A percentile compares a stretch with the other conserved stretches of the same genome.
Conservation (phyloP, 768 basidiomycete species). For the Auricularia heimuer region DNA sequence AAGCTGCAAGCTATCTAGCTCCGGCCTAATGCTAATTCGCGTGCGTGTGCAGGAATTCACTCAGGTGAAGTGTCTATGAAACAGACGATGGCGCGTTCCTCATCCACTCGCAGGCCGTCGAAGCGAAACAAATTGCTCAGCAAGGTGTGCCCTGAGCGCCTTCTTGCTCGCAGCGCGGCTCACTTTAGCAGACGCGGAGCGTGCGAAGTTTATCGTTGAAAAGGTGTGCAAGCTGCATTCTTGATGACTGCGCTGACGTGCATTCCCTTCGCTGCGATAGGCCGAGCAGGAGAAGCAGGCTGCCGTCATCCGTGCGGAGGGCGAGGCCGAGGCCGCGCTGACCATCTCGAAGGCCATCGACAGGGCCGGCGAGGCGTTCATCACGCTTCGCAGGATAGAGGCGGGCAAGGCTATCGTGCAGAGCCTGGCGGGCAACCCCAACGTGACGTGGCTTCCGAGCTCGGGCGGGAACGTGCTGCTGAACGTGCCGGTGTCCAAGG, state of each 20-base stretch:
- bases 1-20: slow-evolving; percentile 10
- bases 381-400: slow-evolving; percentile 92
- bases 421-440: slow-evolving; percentile 66
- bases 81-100: neutral
- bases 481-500: slow-evolving; percentile 51
- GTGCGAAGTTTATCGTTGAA: slow-evolving; percentile 98
- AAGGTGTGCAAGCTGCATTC: slow-evolving; percentile 45
- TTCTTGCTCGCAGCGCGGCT: neutral
- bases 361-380: slow-evolving; percentile 92
- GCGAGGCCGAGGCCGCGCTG: slow-evolving; percentile 93
- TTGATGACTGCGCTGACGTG: neutral
- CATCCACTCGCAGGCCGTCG: slow-evolving; percentile 57
- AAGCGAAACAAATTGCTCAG: slow-evolving; percentile 99
- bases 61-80: slow-evolving; percentile 30
- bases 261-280: slow-evolving; percentile 29
- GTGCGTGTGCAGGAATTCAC: slow-evolving; percentile 69
- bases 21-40: neutral
- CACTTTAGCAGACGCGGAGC: slow-evolving; percentile 70
- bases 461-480: slow-evolving; percentile 71
- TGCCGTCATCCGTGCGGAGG: slow-evolving; percentile 94
- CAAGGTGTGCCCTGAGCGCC: slow-evolving; percentile 54
- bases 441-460: slow-evolving; percentile 85
- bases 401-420: slow-evolving; percentile 95
- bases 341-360: slow-evolving; percentile 87
- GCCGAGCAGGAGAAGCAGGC: slow-evolving; percentile 99